Conservation (phyloP, 2,329 filamentous ascomycete genomes). For the Thielaviopsis populi region DNA sequence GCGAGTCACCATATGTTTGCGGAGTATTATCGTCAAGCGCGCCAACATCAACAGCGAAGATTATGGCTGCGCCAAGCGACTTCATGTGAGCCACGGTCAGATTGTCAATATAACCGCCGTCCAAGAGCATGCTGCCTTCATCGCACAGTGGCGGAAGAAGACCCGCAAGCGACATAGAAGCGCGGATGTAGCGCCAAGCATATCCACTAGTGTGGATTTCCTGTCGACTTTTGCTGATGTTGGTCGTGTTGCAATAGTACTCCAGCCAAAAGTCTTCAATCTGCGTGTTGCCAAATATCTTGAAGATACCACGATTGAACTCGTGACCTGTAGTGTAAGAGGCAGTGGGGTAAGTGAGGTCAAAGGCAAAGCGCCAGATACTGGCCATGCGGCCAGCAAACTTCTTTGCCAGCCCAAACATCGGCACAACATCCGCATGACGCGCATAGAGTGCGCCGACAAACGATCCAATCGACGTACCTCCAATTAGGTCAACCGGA, state of each 20-base stretch:
- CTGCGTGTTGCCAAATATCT: constrained; percentile 89
- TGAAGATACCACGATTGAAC: constrained; percentile 98
- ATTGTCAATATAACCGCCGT: constrained; percentile 95
- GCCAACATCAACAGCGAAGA: constrained; percentile 92
- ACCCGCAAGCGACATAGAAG: constrained; percentile 91
- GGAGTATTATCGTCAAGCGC: constrained; percentile 82
- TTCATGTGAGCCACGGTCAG: constrained; percentile 97
- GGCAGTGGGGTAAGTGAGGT: constrained; percentile 87
- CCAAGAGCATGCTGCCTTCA: constrained; percentile 89
- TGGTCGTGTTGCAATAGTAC: constrained; percentile 98
- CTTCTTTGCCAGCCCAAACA: constrained; percentile 93
- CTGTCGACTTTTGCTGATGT: constrained; percentile 82
- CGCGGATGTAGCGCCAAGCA: constrained; percentile 91
- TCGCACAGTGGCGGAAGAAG: constrained; percentile 88
- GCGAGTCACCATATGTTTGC: constrained; percentile 81
- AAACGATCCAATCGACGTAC: constrained; percentile 91
- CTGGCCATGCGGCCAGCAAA: constrained; percentile 98
- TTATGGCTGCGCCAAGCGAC: constrained; percentile 75
- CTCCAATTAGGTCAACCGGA: constrained; percentile 86
- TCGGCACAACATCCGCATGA: constrained; percentile 90
- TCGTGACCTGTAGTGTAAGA: constrained; percentile 98
- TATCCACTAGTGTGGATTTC: constrained; percentile 96
- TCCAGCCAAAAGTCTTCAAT: constrained; percentile 99
- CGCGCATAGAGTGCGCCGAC: constrained; percentile 90
- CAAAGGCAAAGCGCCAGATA: constrained; percentile 95